Base-by-base conservation (phyloP, 1,284 basidiomycete genomes). In the Tilletia horrida region DNA sequence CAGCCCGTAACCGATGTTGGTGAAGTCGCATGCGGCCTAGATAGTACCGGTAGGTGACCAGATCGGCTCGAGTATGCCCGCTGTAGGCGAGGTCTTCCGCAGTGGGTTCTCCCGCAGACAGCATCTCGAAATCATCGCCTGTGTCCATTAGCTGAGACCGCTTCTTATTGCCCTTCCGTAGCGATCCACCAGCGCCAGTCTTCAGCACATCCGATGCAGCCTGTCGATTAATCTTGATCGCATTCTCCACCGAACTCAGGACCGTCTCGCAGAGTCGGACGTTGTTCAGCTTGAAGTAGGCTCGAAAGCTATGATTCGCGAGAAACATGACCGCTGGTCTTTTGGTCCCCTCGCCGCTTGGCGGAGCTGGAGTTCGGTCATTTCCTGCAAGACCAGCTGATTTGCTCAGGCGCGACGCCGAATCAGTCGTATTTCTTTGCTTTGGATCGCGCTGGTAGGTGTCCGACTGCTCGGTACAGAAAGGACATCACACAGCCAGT, bases 191-290 rank as follows among this genome's bases (percentile, higher is more conserved):
- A 18, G 57, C 67, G 42, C 66, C 66, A 47, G 44, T 8, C 14
- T 27, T 27, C 7, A 48, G 21, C 21, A 6, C 3, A 27, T 52
- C 68, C 57, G 14, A 3, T 8, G 62, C 66, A 42, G 40, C 45
- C n/a, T 68, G 21, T 50, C 66, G 70, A 52, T 81, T 81, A 50
- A 76, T 67, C n/a, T 75, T 73, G 61, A 81, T 66, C 6, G 82
- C 81, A 65, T 83, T 82, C 35, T 81, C 73, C 21, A 82, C 82
- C 57, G 82, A 83, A 27, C 81, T 82, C 16, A 84, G 68, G n/a
- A 84, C 82, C 0, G 83, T 84, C 66, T 84, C 83, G 71, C 83
- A 84, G 1, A 84, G 70, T 1, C 83, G 77, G 40, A 83, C 80
- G 65, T 84, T 84, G 66, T 82, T 81, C 68, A 80, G 73, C 64